Evolutionary conservation across 805 yeast species (phyloP).

Genomic region (Cyberlindnera veronae): DNA sequence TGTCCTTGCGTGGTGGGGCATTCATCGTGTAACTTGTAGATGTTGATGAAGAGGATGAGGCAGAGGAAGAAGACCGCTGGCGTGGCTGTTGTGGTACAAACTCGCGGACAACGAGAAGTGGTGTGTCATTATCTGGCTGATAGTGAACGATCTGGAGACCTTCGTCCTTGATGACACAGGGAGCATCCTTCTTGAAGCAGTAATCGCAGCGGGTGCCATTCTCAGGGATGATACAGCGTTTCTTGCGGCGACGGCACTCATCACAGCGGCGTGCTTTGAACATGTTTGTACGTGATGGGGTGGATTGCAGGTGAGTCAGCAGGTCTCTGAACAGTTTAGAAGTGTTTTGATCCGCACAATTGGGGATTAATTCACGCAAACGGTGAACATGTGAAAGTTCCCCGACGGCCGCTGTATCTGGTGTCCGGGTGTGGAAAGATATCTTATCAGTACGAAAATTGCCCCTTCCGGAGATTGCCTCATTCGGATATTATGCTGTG

Average conservation of each 20-base stretch:
- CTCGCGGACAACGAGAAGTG: not conserved
- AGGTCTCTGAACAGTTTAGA: not conserved
- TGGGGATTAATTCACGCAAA: no score
- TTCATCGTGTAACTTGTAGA: no score
- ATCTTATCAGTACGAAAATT: not conserved
- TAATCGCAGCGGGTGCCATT: conserved; percentile 5
- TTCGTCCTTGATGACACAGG: conserved; percentile 11
- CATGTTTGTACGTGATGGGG: not conserved
- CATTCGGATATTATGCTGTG: not conserved
- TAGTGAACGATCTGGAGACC: conserved; percentile 11
- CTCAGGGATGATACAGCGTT: conserved; percentile 6
- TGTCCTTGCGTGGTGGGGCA: no score
- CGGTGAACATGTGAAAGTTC: no score
- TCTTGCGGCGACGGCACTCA: conserved; percentile 17
- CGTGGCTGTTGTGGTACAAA: no score
- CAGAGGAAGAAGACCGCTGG: no score
- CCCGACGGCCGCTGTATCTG: no score
- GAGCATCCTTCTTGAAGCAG: conserved; percentile 12
- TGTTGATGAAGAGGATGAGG: no score
- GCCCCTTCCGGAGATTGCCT: not conserved
- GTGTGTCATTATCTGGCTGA: conserved; percentile 2
- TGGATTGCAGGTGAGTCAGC: not conserved
- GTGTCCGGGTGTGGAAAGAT: not conserved
- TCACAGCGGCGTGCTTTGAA: conserved; percentile 11
- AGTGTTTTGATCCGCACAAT: no score